A percentile compares a stretch with the other conserved stretches of the same genome.
phyloP scores from a whole-genome alignment of 2,329 filamentous ascomycete species.

The Trichophyton benhamiae region DNA sequence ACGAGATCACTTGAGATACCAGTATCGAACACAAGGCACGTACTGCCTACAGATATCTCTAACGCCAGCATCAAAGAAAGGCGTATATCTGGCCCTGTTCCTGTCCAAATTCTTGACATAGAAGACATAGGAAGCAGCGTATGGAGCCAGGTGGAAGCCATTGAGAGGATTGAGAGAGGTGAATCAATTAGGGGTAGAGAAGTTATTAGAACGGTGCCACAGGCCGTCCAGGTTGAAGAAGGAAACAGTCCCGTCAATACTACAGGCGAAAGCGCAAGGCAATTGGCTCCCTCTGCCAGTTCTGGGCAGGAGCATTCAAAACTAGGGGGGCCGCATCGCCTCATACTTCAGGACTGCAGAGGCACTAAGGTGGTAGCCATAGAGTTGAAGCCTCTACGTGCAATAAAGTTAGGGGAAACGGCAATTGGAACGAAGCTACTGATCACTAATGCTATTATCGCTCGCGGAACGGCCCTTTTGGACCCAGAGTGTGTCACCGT shows the following conservation, averaged over 20 bases:
- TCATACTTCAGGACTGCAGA: constrained; percentile 68
- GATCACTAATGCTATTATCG: constrained; percentile 50
- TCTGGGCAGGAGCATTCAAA: constrained; percentile 7
- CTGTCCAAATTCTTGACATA: constrained; percentile 74
- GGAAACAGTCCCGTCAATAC: constrained; percentile 5
- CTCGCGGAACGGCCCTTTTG: constrained; percentile 68
- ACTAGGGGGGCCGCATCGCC: constrained; percentile 54
- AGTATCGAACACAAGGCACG: constrained; percentile 29
- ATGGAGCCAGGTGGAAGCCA: constrained; percentile 77
- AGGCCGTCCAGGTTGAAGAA: constrained; percentile 32
- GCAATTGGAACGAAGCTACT: constrained; percentile 74
- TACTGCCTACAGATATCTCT: constrained; percentile 48
- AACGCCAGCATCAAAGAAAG: constrained; percentile 44
- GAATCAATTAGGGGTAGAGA: constrained; percentile 55
- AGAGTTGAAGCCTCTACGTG: constrained; percentile 56
- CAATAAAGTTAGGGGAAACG: constrained; percentile 46
- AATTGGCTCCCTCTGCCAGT: constrained; percentile 9
- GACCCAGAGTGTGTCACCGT: constrained; percentile 56
- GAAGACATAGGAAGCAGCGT: constrained; percentile 68
- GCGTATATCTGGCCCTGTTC: constrained; percentile 48
- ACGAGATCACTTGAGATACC: constrained; percentile 41
- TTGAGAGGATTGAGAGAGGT: constrained; percentile 40
- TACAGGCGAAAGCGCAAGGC: constrained; percentile 10
- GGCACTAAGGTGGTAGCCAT: constrained; percentile 59
- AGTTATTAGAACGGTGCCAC: constrained; percentile 59